phyloP scores from a whole-genome alignment of 306 rosid species.

The barrel medic (Medicago truncatula) region DNA sequence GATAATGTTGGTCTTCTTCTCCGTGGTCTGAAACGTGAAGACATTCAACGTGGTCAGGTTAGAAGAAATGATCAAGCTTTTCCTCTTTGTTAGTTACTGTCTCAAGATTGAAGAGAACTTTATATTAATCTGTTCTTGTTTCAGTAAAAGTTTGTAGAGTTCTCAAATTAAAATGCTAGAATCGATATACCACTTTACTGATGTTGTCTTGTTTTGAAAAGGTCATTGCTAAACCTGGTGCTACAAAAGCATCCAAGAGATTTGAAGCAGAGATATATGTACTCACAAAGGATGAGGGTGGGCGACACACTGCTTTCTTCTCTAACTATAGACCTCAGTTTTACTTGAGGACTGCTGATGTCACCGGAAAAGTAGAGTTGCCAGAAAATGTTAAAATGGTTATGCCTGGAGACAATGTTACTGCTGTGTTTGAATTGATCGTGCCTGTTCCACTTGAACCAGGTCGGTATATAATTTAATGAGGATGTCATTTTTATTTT shows the following conservation, averaged over 20 bases:
- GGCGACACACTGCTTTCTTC: constrained; percentile 96
- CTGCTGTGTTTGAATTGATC: constrained; percentile 85
- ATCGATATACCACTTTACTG: constrained; percentile 25
- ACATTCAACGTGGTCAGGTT: constrained; percentile 97
- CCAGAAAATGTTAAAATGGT: constrained; percentile 95
- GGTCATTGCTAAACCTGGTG: constrained; percentile 97
- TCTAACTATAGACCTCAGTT: constrained; percentile 97
- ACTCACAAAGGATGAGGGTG: constrained; percentile 98
- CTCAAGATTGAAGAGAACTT: neutral
- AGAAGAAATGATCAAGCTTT: constrained; percentile 37
- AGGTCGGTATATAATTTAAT: constrained; percentile 55
- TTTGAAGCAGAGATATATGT: constrained; percentile 98
- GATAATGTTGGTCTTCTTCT: constrained; percentile 99
- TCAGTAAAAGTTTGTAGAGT: neutral
- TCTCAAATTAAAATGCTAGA: constrained; percentile 1
- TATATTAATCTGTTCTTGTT: constrained; percentile 16
- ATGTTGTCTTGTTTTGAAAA: constrained; percentile 37
- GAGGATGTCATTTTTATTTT: neutral
- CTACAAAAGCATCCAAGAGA: constrained; percentile 75
- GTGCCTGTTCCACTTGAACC: constrained; percentile 89
- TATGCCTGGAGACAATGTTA: constrained; percentile 98
- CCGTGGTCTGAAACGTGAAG: constrained; percentile 96
- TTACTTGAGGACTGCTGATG: constrained; percentile 96
- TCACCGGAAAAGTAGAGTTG: constrained; percentile 94
- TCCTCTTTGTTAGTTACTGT: constrained; percentile 28